These are phyloP conservation scores for Ogataea populi-albae DNA, from an alignment of 805 yeast genomes.

Conservation along the genomic window DNA sequence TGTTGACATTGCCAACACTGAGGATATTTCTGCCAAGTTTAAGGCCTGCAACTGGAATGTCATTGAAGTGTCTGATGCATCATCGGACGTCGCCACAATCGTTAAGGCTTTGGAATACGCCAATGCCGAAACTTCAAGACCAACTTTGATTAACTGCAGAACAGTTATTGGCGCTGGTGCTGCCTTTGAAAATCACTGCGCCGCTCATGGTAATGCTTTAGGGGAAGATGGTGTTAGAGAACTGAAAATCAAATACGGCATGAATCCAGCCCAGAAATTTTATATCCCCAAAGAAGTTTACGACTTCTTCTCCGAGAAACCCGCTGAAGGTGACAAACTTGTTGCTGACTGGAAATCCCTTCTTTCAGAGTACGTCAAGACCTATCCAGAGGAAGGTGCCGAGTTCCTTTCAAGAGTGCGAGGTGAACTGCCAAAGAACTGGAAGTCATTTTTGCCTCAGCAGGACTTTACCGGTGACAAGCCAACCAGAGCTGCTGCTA, in stretches of 20 bases:
- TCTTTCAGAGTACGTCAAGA: conserved; percentile 56
- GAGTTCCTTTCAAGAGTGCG: conserved; percentile 75
- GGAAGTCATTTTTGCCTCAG: conserved; percentile 78
- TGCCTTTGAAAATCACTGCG: conserved; percentile 74
- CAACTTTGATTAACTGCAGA: conserved; percentile 82
- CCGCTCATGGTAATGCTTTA: conserved; percentile 95
- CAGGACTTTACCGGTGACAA: conserved; percentile 83
- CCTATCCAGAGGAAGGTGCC: conserved; percentile 75
- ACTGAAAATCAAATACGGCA: conserved; percentile 78
- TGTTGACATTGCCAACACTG: conserved; percentile 88
- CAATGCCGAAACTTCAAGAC: conserved; percentile 37
- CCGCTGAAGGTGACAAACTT: conserved; percentile 58
- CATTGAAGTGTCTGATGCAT: conserved; percentile 64
- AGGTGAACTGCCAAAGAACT: conserved; percentile 76
- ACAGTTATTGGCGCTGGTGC: conserved; percentile 97
- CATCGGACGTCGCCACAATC: conserved; percentile 76
- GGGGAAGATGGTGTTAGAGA: conserved; percentile 90
- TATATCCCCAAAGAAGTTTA: conserved; percentile 80
- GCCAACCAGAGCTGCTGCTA: conserved; percentile 94
- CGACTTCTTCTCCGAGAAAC: conserved; percentile 59
- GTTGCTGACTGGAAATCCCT: conserved; percentile 74
- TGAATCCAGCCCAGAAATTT: conserved; percentile 81
- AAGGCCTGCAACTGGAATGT: conserved; percentile 95
- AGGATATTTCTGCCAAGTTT: conserved; percentile 82
- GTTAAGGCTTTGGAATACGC: conserved; percentile 52